Evolutionary conservation across 306 rosid genomes (phyloP), one percentile per base, ranked within the genome.

Genomic region (Hippophae gyantsensis): DNA sequence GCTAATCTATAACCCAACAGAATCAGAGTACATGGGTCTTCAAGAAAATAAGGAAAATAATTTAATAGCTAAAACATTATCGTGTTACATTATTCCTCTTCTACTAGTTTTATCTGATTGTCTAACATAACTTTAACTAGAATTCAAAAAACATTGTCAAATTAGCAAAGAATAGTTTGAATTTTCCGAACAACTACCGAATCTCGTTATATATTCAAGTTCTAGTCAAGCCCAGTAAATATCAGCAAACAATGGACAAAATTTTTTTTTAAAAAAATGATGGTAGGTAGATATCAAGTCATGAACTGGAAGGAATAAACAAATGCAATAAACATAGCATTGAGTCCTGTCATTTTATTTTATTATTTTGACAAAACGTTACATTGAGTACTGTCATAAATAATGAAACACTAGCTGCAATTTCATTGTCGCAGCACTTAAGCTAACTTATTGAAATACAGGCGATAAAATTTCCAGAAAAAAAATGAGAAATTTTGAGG

Each of bases 401-500:
- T 32, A 4, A 32, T 23, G 42, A 13, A 67, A 70, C 48, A 48
- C 23, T 43, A 40, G 45, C 11, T 49, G 40, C 7, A 11, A 38
- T 13, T n/a, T 7, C 46, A 69, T 11, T 27, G n/a, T 23, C 46
- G 48, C n/a, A 1, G 42, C 50, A 67, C 58, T 32, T 54, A 56
- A 11, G 1, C 52, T 48, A 13, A 48, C 52, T 6, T 48, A 48
- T 10, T 49, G 23, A 13, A 49, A 3, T 12, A 49, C n/a, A 12
- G 14, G 23, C n/a, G 12, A 49, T 23, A 11, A 23, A 49, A 3
- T 7, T n/a, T 12, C 14, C 8, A 7, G 18, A 13, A 4, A 48
- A 48, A 49, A 10, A 23, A 18, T 1, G 5, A 5, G 53, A 13
- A 6, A 49, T 49, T 18, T 48, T 48, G 7, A 13, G 3, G 13